These are phyloP conservation scores for Diddensiella transvaalensis DNA, from an alignment of 805 yeast species.

Conservation along the genomic window DNA sequence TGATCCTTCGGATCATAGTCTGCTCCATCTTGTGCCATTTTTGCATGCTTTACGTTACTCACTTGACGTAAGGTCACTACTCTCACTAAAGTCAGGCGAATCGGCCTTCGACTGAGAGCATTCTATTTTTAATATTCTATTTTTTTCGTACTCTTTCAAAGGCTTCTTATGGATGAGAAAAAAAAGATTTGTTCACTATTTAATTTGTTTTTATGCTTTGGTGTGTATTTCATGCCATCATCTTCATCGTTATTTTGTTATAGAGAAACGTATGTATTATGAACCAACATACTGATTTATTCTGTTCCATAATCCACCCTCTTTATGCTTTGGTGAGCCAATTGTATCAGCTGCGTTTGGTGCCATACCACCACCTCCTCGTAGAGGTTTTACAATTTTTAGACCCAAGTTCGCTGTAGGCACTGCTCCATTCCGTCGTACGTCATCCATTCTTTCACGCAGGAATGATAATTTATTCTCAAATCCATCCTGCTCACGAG, in stretches of 20 bases:
- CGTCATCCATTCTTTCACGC: slow-evolving; percentile 18
- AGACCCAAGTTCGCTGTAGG: slow-evolving; percentile 6
- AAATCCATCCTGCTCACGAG: slow-evolving; percentile 47
- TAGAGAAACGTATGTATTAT: not conserved
- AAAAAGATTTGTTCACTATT: not conserved
- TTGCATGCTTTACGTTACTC: slow-evolving; percentile 70
- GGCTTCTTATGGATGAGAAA: not conserved
- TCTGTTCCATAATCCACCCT: slow-evolving; percentile 16
- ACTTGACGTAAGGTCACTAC: slow-evolving; percentile 76
- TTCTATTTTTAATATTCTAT: not conserved
- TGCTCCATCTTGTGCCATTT: slow-evolving; percentile 77
- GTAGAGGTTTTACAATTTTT: slow-evolving; percentile 55
- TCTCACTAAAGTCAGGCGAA: slow-evolving; percentile 74
- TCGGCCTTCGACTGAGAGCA: slow-evolving; percentile 41
- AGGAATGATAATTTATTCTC: slow-evolving; percentile 32
- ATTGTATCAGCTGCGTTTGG: slow-evolving; percentile 16
- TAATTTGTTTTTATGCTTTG: not conserved
- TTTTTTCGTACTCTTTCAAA: not conserved
- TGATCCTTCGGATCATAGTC: slow-evolving; percentile 86
- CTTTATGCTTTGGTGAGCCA: not conserved
- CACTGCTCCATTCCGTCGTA: slow-evolving; percentile 6
- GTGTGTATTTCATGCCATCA: not conserved
- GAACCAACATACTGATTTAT: slow-evolving; percentile 14
- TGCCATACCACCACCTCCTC: slow-evolving; percentile 44
- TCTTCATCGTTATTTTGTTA: too few relatives aligned